Conservation (phyloP, 441 rosid species). For the Lepidium campestre region DNA sequence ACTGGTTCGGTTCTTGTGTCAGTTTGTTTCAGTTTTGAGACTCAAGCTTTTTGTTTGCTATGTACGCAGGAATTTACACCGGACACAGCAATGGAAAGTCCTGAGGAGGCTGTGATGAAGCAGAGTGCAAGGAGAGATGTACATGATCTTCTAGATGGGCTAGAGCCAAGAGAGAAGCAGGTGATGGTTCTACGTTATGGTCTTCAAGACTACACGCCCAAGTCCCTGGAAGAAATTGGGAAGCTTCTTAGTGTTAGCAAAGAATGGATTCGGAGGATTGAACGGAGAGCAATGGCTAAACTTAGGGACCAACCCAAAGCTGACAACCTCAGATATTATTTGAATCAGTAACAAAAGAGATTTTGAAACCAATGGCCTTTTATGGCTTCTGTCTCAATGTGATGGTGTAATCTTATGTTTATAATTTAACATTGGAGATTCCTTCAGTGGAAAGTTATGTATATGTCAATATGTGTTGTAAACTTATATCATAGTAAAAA, state of each 20-base stretch:
- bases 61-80: conserved; percentile 54
- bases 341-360: conserved; percentile 15
- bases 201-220: conserved; percentile 43
- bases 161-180: conserved; percentile 63
- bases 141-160: conserved; percentile 39
- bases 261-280: conserved; percentile 77
- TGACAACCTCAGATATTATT: conserved; percentile 41
- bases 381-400: neutral
- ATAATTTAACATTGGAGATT: conserved; percentile 11
- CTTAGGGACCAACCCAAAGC: conserved; percentile 41
- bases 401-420: neutral
- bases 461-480: conserved; percentile 1
- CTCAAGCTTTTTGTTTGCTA: neutral
- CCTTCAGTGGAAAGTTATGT: conserved; percentile 1
- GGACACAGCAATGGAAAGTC: conserved; percentile 40
- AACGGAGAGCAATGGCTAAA: conserved; percentile 57
- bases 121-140: conserved; percentile 53
- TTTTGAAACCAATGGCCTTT: neutral
- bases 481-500: neutral
- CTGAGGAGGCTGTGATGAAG: conserved; percentile 50
- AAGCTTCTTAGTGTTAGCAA: conserved; percentile 62
- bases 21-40: neutral
- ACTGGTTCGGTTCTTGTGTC: neutral
- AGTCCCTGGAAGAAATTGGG: conserved; percentile 78
- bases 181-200: conserved; percentile 63